These are phyloP conservation scores for Cryptococcus sp. DNA, from an alignment of 1,284 basidiomycete genomes.

Conservation along the genomic window DNA sequence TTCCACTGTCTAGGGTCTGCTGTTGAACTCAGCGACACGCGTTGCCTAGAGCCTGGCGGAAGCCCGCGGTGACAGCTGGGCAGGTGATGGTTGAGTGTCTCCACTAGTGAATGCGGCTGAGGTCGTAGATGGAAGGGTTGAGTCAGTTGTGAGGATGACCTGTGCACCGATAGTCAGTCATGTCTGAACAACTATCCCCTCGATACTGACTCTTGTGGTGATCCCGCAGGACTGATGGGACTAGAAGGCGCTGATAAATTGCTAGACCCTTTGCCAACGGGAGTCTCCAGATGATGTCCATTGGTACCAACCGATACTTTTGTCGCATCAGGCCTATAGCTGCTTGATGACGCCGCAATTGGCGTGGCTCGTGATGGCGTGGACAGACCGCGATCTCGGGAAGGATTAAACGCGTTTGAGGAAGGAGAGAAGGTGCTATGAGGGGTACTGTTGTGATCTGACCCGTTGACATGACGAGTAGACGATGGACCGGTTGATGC, in stretches of 20 bases:
- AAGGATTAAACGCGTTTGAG: conserved; percentile 22
- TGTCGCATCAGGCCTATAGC: conserved; percentile 32
- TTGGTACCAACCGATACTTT: conserved; percentile 17
- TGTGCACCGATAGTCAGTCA: not conserved
- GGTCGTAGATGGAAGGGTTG: conserved; percentile 43
- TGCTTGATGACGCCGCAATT: conserved; percentile 24
- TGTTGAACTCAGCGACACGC: conserved; percentile 32
- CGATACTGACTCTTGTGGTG: conserved; percentile 20
- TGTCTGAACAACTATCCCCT: not conserved
- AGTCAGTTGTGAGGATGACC: conserved; percentile 20
- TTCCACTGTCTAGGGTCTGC: conserved; percentile 39
- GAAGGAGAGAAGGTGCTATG: conserved; percentile 18
- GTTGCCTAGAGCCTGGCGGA: conserved; percentile 18
- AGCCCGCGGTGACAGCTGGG: conserved; percentile 16
- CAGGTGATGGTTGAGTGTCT: conserved; percentile 52
- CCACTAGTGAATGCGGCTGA: conserved; percentile 43
- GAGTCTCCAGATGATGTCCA: conserved; percentile 20
- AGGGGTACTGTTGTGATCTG: conserved; percentile 8
- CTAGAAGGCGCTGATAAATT: conserved; percentile 28
- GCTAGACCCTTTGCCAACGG: conserved; percentile 19
- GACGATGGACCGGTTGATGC: conserved; percentile 6
- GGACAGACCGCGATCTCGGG: conserved; percentile 11
- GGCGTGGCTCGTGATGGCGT: conserved; percentile 29
- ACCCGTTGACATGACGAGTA: conserved; percentile 8
- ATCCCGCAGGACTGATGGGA: conserved; percentile 38